phyloP scores from a whole-genome alignment of 1,284 basidiomycete genomes.

The Cystobasidium sp. region DNA sequence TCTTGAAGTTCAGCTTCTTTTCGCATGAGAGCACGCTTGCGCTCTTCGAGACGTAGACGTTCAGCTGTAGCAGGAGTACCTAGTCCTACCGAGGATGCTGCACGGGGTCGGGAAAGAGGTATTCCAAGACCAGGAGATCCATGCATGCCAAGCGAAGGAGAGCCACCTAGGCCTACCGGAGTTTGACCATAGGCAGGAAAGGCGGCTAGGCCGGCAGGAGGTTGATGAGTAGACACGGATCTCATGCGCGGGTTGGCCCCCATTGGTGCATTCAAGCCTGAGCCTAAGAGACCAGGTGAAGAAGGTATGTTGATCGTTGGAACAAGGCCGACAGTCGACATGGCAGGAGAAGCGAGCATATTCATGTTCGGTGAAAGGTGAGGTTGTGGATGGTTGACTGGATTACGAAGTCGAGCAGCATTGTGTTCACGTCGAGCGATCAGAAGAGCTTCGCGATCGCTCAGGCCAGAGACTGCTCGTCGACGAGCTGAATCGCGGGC shows the following conservation, averaged over 20 bases:
- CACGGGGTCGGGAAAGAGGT: background rate
- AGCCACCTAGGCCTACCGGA: background rate
- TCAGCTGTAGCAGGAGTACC: constrained; percentile 15
- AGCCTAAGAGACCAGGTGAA: background rate
- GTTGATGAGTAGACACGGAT: constrained; percentile 9
- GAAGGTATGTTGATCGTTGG: constrained; percentile 11
- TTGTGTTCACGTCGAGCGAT: constrained; percentile 23
- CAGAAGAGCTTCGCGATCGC: constrained; percentile 16
- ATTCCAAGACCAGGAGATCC: background rate
- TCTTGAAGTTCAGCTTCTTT: constrained; percentile 14
- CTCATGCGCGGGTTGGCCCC: constrained; percentile 11
- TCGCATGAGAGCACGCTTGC: constrained; percentile 27
- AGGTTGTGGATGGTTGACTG: constrained; percentile 3
- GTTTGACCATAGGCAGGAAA: background rate
- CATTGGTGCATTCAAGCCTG: background rate
- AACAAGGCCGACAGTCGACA: constrained; percentile 5
- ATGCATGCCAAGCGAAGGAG: background rate
- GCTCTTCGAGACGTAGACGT: constrained; percentile 25
- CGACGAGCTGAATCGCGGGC: constrained; percentile 21
- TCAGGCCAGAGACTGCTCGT: constrained; percentile 26
- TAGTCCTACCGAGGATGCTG: constrained; percentile 8
- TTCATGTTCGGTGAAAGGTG: background rate
- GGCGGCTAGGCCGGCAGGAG: background rate
- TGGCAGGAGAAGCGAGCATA: constrained; percentile 17
- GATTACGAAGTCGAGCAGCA: background rate